phyloP scores from a whole-genome alignment of 176 grass and related monocot genomes.

The Ensete ventricosum region DNA sequence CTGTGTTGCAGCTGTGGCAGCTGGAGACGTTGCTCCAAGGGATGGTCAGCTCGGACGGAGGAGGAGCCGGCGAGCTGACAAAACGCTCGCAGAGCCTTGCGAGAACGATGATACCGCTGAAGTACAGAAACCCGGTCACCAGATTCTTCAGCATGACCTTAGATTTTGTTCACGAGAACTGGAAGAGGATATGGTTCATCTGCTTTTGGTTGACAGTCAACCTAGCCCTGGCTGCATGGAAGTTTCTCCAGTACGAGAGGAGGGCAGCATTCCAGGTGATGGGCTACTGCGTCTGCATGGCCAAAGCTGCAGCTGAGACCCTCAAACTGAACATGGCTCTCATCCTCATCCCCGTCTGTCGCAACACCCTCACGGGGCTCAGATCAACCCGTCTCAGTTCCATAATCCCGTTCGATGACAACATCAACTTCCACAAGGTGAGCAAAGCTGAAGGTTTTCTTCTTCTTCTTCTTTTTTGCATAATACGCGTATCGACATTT shows the following conservation, averaged over 20 bases:
- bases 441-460: not conserved
- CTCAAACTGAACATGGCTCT: constrained; percentile 98
- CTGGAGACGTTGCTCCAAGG: constrained; percentile 78
- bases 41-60: constrained; percentile 68
- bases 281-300: constrained; percentile 89
- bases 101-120: constrained; percentile 74
- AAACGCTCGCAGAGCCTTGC: constrained; percentile 65
- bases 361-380: constrained; percentile 90
- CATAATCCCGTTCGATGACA: constrained; percentile 90
- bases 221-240: constrained; percentile 54
- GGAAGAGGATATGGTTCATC: constrained; percentile 86
- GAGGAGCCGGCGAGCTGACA: constrained; percentile 30
- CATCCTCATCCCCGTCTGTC: constrained; percentile 91
- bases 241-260: constrained; percentile 76
- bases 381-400: constrained; percentile 64
- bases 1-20: constrained; percentile 68
- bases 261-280: constrained; percentile 73
- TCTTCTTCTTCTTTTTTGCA: too few relatives aligned
- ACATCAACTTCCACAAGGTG: constrained; percentile 99
- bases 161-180: constrained; percentile 84
- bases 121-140: constrained; percentile 60
- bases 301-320: constrained; percentile 86
- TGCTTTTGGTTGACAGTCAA: constrained; percentile 57
- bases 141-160: constrained; percentile 37
- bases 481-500: not conserved